Base-by-base conservation (phyloP, 139 green algal species). In the Mychonastes homosphaera region DNA sequence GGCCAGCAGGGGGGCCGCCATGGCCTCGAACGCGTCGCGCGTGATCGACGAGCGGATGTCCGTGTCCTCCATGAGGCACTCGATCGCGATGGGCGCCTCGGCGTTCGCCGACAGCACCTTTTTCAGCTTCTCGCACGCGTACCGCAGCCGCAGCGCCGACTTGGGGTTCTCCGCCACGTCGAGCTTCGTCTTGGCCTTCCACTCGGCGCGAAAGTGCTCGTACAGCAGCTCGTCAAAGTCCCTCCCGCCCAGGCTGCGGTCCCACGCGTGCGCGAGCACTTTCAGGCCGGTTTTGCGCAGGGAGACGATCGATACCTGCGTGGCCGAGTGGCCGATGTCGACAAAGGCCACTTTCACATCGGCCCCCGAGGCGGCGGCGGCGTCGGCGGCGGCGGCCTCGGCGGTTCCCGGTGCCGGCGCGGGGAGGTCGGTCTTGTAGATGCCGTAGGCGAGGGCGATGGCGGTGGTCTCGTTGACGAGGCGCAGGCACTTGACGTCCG, bases 401-500 rank as follows among this genome's bases (percentile, higher is more conserved):
- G n/a, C n/a, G n/a, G n/a, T n/a, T n/a, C n/a, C n/a, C 0, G 88
- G 75, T 0, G 94, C 80, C 0, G 71, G 75, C 47, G 96, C 90
- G 3, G 87, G 81, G 36, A 98, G 80, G 62, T 98, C 89, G 9
- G 89, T 97, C 72, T 97, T 97, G 82, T 92, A 99, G 64, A 99
- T 99, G 59, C 93, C 93, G 62, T 96, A 99, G 12, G 84, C 72
- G 30, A 99, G 81, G 6, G 93, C 92, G 1, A 85, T 94, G 53
- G 92, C 91, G 16, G 92, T 96, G 16, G 79, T 94, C 35, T 99
- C 93, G 64, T 96, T 87, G 68, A 99, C 81, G 38, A 99, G 74
- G 26, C 92, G 81, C 65, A 99, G 68, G 68, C 81, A 91, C 66
- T 84, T 81, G 32, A 87, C 49, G 26, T 67, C 76, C 18, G 72